phyloP scores from a whole-genome alignment of 1,284 basidiomycete genomes.

The Apiotrichum gracile region DNA sequence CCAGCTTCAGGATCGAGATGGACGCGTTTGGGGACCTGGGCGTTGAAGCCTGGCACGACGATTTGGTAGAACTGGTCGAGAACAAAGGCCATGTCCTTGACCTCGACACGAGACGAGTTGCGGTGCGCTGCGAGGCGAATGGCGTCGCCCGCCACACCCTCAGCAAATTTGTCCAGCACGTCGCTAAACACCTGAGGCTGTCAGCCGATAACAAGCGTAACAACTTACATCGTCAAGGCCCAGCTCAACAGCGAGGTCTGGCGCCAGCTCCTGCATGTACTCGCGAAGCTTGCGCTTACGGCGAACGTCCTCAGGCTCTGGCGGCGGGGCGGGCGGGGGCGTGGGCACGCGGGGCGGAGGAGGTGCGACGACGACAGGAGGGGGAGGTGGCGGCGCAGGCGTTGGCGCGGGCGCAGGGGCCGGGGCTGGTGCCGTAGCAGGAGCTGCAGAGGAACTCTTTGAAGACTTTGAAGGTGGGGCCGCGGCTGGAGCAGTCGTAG shows the following conservation, averaged over 20 bases:
- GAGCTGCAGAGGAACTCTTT: background rate
- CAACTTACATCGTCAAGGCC: constrained; percentile 32
- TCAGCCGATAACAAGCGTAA: background rate
- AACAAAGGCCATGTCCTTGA: constrained; percentile 36
- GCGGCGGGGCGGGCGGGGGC: constrained; percentile 16
- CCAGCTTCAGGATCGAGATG: constrained; percentile 28
- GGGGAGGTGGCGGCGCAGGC: background rate
- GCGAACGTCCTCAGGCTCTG: constrained; percentile 27
- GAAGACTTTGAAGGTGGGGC: background rate
- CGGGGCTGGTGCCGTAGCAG: background rate
- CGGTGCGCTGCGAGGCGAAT: constrained; percentile 37
- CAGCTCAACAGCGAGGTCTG: constrained; percentile 33
- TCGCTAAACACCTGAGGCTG: constrained; percentile 27
- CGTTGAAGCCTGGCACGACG: constrained; percentile 36
- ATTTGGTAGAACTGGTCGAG: constrained; percentile 30
- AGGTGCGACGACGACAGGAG: background rate
- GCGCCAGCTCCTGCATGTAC: constrained; percentile 27
- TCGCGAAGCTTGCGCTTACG: constrained; percentile 36
- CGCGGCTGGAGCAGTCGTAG: background rate
- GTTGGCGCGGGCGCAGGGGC: background rate
- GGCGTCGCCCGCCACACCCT: constrained; percentile 24
- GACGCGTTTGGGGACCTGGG: constrained; percentile 23
- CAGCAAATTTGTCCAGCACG: constrained; percentile 29
- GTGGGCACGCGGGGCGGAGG: background rate
- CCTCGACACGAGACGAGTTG: constrained; percentile 28